These are phyloP conservation scores for Colletotrichum liaoningense DNA, from an alignment of 2,329 filamentous ascomycete genomes.

Conservation along the genomic window DNA sequence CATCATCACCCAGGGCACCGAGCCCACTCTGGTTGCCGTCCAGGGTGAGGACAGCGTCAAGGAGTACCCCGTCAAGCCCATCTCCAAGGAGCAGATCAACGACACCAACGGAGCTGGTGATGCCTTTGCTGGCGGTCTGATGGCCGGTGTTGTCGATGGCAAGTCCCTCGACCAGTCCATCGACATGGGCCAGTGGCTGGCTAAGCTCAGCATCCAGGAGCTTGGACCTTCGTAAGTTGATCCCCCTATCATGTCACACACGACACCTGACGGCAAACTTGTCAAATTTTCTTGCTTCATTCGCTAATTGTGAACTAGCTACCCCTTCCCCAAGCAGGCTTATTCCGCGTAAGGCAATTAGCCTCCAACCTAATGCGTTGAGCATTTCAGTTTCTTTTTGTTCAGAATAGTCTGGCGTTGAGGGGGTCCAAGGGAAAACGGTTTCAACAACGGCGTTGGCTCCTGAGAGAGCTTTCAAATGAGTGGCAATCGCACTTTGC, in stretches of 20 bases:
- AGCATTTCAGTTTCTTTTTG: constrained; percentile 31
- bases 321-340: constrained; percentile 84
- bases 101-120: constrained; percentile 98
- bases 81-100: constrained; percentile 82
- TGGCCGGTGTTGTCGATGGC: constrained; percentile 88
- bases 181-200: constrained; percentile 97
- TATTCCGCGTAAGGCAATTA: constrained; percentile 64
- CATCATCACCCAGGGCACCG: constrained; percentile 94
- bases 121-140: constrained; percentile 94
- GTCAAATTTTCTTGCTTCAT: constrained; percentile 14
- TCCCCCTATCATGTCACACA: not conserved
- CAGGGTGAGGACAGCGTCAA: constrained; percentile 77
- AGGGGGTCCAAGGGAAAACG: constrained; percentile 53
- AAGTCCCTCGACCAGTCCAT: constrained; percentile 82
- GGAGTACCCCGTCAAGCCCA: constrained; percentile 84
- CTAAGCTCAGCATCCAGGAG: constrained; percentile 92
- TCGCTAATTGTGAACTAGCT: constrained; percentile 59
- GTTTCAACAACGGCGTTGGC: constrained; percentile 67
- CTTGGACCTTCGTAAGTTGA: constrained; percentile 90
- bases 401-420: constrained; percentile 53
- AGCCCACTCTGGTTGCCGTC: constrained; percentile 86
- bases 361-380: constrained; percentile 35
- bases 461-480: constrained; percentile 45
- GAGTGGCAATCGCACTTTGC: constrained; percentile 41
- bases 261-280: not conserved